phyloP scores from a whole-genome alignment of 192 early-diverging fungal genomes.

The Chytriomyces hyalinus region DNA sequence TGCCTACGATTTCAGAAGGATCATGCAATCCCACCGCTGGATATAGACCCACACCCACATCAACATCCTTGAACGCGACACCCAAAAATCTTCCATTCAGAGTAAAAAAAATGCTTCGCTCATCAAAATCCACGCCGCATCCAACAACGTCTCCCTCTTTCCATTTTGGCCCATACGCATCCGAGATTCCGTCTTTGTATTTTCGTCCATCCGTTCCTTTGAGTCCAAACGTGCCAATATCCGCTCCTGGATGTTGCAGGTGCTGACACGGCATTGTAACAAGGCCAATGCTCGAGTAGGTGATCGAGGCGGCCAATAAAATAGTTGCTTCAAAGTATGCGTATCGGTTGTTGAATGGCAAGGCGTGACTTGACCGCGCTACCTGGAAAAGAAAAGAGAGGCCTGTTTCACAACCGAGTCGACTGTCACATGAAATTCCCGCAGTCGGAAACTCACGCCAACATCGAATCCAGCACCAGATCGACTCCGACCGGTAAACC shows the following conservation, averaged over 20 bases:
- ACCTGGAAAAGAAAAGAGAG: not conserved
- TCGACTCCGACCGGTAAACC: constrained; percentile 15
- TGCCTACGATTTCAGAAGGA: constrained; percentile 4
- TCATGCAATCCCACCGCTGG: constrained; percentile 23
- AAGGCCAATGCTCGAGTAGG: constrained; percentile 15
- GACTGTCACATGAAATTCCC: not conserved
- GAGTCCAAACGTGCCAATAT: not conserved
- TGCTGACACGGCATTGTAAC: constrained; percentile 7
- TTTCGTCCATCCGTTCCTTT: constrained; percentile 19
- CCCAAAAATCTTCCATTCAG: constrained; percentile 28
- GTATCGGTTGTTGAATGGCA: not conserved
- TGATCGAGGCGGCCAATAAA: not conserved
- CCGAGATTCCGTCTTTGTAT: not conserved
- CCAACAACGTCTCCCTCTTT: constrained; percentile 29
- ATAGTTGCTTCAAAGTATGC: constrained; percentile 38
- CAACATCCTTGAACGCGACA: constrained; percentile 25
- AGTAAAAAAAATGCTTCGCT: constrained; percentile 22
- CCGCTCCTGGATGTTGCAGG: not conserved
- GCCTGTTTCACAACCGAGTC: not conserved
- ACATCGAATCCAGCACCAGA: constrained; percentile 26
- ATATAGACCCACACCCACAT: not conserved
- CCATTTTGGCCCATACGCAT: constrained; percentile 19
- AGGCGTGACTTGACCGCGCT: not conserved
- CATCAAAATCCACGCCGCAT: constrained; percentile 29
- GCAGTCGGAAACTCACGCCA: not conserved